These are phyloP conservation scores for Maudiozyma humilis DNA, from an alignment of 1,139 yeast genomes.

Conservation along the genomic window DNA sequence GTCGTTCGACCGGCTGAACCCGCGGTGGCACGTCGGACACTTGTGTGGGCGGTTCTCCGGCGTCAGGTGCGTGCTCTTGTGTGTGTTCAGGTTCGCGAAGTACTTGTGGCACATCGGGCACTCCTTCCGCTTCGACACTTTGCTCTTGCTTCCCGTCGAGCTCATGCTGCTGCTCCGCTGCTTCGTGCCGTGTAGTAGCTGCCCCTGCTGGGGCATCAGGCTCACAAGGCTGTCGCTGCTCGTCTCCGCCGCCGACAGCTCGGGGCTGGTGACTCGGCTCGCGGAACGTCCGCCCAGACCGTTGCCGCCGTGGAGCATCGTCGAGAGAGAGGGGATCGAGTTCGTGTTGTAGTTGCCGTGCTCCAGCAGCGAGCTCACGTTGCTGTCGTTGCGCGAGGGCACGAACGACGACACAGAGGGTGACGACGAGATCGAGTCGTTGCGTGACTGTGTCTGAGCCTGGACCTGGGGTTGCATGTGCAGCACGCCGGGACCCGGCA, in stretches of 20 bases:
- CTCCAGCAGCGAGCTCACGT: neutral
- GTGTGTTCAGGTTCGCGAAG: conserved; percentile 78
- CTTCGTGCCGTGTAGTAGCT: too few species aligned
- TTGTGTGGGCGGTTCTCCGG: conserved; percentile 69
- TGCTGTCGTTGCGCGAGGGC: conserved; percentile 1
- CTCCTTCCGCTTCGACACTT: conserved; percentile 54
- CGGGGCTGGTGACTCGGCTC: conserved; percentile 3
- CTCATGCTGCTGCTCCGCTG: neutral
- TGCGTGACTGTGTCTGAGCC: neutral
- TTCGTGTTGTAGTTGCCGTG: conserved; percentile 15
- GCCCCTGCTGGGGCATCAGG: too few species aligned
- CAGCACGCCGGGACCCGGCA: neutral
- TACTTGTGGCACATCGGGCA: conserved; percentile 73
- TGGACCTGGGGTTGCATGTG: neutral
- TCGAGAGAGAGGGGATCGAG: conserved; percentile 10
- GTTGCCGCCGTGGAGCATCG: neutral
- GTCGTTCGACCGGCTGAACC: conserved; percentile 85
- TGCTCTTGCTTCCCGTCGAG: neutral
- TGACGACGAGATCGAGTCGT: conserved; percentile 2
- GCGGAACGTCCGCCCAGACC: neutral
- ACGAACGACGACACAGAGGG: conserved; percentile 1
- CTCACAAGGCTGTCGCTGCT: neutral
- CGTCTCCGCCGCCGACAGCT: conserved; percentile 1
- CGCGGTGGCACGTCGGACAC: conserved; percentile 70
- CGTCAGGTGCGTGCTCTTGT: conserved; percentile 69